phyloP scores from a whole-genome alignment of 73 alveolate genomes.

The Breviolum minutum region DNA sequence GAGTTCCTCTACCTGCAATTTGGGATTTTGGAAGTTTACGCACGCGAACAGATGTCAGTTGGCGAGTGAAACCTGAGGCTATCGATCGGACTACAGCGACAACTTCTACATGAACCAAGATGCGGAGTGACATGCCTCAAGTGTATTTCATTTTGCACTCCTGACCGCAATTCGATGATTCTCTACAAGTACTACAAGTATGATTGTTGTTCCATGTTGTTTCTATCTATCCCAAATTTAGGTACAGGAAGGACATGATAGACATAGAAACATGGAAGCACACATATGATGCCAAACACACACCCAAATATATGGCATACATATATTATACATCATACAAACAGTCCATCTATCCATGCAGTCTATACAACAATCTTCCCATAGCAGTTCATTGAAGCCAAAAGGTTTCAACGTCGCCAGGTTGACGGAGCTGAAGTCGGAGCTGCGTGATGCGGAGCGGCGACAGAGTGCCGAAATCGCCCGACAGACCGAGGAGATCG shows the following conservation, averaged over 20 bases:
- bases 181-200: too few relatives aligned
- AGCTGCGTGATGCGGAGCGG: conserved; percentile 95
- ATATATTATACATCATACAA: too few relatives aligned
- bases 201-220: too few relatives aligned
- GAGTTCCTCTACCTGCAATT: conserved; percentile 1
- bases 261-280: too few relatives aligned
- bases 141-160: too few relatives aligned
- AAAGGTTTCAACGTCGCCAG: not conserved
- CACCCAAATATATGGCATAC: too few relatives aligned
- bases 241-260: too few relatives aligned
- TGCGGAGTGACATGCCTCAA: not conserved
- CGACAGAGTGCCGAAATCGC: conserved; percentile 47
- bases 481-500: conserved; percentile 14
- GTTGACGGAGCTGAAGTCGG: conserved; percentile 79
- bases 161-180: too few relatives aligned
- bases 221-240: too few relatives aligned
- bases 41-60: not conserved
- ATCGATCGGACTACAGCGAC: conserved; percentile 74
- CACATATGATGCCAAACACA: too few relatives aligned
- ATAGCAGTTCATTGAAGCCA: not conserved
- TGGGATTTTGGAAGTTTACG: not conserved
- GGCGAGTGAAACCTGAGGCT: not conserved
- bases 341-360: too few relatives aligned
- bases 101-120: conserved; percentile 83
- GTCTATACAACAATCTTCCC: too few relatives aligned